Conservation (phyloP, 805 yeast genomes). For the Metschnikowia kunwiensis region DNA sequence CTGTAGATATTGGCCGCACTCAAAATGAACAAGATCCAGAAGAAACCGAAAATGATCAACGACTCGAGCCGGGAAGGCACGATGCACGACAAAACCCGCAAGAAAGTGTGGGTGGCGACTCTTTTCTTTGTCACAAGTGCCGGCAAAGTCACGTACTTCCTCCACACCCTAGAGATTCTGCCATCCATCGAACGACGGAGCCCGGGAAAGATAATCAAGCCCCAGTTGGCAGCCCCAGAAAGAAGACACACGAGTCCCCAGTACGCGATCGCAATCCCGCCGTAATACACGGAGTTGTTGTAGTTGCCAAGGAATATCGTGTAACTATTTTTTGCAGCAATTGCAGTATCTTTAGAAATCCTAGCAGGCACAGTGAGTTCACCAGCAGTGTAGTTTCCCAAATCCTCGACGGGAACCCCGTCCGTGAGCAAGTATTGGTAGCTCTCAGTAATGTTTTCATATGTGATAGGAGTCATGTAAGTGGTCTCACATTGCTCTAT, state of each 20-base stretch:
- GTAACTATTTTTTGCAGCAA: conserved; percentile 22
- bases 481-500: conserved; percentile 7
- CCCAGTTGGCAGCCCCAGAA: conserved; percentile 43
- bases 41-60: conserved; percentile 20
- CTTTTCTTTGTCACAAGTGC: conserved; percentile 22
- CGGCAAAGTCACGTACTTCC: conserved; percentile 29
- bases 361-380: conserved; percentile 24
- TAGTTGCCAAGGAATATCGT: conserved; percentile 37
- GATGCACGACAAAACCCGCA: conserved; percentile 22
- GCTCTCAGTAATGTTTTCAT: conserved; percentile 11
- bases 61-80: conserved; percentile 32
- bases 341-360: conserved; percentile 16
- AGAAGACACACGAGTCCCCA: conserved; percentile 46
- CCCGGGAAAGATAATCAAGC: conserved; percentile 37
- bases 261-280: conserved; percentile 43
- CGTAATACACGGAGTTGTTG: conserved; percentile 36
- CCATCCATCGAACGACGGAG: conserved; percentile 30
- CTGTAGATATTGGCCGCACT: conserved; percentile 11
- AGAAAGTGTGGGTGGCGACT: conserved; percentile 6
- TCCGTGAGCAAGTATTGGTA: conserved; percentile 7
- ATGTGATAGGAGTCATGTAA: conserved; percentile 8
- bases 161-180: conserved; percentile 22
- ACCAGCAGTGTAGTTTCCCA: conserved; percentile 9
- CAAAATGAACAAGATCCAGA: conserved; percentile 15
- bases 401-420: conserved; percentile 9